Percentiles rank a stretch among this genome's conserved stretches.
These are phyloP conservation scores for Rhodotorula sp. DNA, from an alignment of 1,284 basidiomycete species.

Conservation along the genomic window DNA sequence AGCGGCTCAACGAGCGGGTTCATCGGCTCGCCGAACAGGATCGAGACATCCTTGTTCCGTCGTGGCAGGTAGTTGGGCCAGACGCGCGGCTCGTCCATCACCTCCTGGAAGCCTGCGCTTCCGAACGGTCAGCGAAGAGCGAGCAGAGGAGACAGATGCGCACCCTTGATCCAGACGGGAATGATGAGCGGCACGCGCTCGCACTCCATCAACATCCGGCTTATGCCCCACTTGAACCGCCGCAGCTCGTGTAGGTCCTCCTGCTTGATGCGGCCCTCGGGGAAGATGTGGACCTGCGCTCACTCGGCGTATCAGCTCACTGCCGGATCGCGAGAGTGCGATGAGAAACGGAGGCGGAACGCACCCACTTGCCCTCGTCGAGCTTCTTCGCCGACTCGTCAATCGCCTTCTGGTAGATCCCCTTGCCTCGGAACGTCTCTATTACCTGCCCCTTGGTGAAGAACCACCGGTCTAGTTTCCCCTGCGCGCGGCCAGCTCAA, in stretches of 20 bases:
- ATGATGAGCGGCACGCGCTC: constrained; percentile 72
- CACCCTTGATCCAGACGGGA: constrained; percentile 89
- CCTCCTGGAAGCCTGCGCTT: constrained; percentile 71
- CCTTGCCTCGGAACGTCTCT: constrained; percentile 85
- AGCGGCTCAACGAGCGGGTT: constrained; percentile 53
- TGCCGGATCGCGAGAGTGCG: background rate
- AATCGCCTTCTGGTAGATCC: constrained; percentile 86
- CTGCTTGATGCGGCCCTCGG: constrained; percentile 90
- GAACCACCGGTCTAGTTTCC: constrained; percentile 60
- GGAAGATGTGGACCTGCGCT: constrained; percentile 82
- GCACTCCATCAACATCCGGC: constrained; percentile 78
- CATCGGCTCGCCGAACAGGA: constrained; percentile 70
- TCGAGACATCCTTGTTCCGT: constrained; percentile 63
- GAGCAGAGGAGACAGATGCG: background rate
- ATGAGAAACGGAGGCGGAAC: constrained; percentile 41
- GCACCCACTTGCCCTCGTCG: constrained; percentile 80
- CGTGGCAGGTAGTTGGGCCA: constrained; percentile 74
- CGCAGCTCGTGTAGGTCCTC: constrained; percentile 65
- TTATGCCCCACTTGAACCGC: constrained; percentile 96
- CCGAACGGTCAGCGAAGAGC: background rate
- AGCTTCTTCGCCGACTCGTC: constrained; percentile 78
- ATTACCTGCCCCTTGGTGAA: constrained; percentile 90
- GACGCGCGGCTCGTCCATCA: constrained; percentile 81
- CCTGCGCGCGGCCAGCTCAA: background rate
- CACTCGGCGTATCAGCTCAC: constrained; percentile 1